phyloP scores from a whole-genome alignment of 768 basidiomycete species.

The Boletus tomentosulus region DNA sequence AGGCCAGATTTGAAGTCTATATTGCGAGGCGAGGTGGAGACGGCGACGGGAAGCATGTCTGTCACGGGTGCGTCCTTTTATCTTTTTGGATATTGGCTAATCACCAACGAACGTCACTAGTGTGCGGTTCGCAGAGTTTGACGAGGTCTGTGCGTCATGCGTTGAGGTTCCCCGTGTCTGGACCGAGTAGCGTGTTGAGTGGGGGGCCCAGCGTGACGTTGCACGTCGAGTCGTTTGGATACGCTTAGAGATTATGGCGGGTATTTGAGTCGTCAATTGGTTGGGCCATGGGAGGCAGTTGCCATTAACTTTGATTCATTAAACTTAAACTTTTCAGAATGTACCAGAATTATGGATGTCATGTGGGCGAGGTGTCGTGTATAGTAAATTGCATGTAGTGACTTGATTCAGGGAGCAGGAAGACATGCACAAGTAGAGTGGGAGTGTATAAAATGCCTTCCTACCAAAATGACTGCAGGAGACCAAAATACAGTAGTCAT shows the following conservation, averaged over 20 bases:
- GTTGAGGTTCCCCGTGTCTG: slow-evolving; percentile 35
- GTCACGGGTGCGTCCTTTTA: slow-evolving; percentile 39
- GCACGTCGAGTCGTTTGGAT: slow-evolving; percentile 40
- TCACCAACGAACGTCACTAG: slow-evolving; percentile 21
- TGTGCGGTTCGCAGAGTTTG: slow-evolving; percentile 46
- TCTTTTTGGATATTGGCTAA: background rate
- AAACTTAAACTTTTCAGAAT: background rate
- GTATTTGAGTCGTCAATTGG: background rate
- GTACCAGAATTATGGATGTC: background rate
- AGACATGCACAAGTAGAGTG: no score
- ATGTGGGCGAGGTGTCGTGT: no score
- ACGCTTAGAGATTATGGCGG: slow-evolving; percentile 22
- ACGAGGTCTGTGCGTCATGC: slow-evolving; percentile 37
- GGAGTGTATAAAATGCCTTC: no score
- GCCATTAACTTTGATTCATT: background rate
- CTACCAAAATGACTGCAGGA: background rate
- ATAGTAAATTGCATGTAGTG: no score
- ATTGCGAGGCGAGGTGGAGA: slow-evolving; percentile 35
- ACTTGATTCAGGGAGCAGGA: no score
- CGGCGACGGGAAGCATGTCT: slow-evolving; percentile 37
- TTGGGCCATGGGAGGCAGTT: background rate
- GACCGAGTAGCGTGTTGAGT: slow-evolving; percentile 21
- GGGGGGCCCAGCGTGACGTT: slow-evolving; percentile 39
- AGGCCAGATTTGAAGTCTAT: slow-evolving; percentile 41
- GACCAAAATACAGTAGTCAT: background rate